Evolutionary conservation across 805 yeast species (phyloP).

Genomic region (Lachancea lanzarotensis): DNA sequence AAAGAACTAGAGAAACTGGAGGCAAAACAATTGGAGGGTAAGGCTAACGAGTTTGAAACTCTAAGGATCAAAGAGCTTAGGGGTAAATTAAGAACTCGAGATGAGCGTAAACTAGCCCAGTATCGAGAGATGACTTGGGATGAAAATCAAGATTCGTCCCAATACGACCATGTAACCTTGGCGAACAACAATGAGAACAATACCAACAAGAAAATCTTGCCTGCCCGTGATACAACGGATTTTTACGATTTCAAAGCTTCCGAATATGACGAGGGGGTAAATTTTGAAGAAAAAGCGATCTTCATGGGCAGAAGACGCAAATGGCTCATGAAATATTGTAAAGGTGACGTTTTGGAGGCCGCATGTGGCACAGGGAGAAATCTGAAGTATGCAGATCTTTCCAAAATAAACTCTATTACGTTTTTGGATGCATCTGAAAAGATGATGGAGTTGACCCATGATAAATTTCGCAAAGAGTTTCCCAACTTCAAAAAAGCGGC

Average conservation of each 20-base stretch:
- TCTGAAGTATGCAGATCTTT: slow-evolving; percentile 61
- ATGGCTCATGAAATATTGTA: slow-evolving; percentile 69
- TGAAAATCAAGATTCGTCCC: slow-evolving; percentile 22
- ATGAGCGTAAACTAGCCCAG: slow-evolving; percentile 50
- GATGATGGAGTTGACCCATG: slow-evolving; percentile 77
- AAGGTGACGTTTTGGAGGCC: slow-evolving; percentile 90
- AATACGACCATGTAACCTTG: slow-evolving; percentile 30
- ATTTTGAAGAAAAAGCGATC: slow-evolving; percentile 43
- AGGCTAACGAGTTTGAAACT: slow-evolving; percentile 52
- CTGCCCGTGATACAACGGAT: slow-evolving; percentile 73
- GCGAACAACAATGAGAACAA: slow-evolving; percentile 29
- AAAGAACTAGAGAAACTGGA: slow-evolving; percentile 45
- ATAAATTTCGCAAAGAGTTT: slow-evolving; percentile 61
- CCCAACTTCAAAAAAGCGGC: slow-evolving; percentile 70
- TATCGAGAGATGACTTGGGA: slow-evolving; percentile 48
- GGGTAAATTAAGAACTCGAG: slow-evolving; percentile 58
- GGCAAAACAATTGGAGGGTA: slow-evolving; percentile 33
- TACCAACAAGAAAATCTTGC: slow-evolving; percentile 41
- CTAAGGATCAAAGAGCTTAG: slow-evolving; percentile 54
- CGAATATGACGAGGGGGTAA: slow-evolving; percentile 74
- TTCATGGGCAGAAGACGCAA: slow-evolving; percentile 55
- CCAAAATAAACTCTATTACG: slow-evolving; percentile 62
- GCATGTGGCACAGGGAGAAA: slow-evolving; percentile 97
- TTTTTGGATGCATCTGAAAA: slow-evolving; percentile 76
- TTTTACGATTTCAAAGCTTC: slow-evolving; percentile 74